A percentile compares a stretch with the other conserved stretches of the same genome.
Conservation (phyloP, 371 early-diverging fungal species). For the Thermomucor indicae-seudaticae region DNA sequence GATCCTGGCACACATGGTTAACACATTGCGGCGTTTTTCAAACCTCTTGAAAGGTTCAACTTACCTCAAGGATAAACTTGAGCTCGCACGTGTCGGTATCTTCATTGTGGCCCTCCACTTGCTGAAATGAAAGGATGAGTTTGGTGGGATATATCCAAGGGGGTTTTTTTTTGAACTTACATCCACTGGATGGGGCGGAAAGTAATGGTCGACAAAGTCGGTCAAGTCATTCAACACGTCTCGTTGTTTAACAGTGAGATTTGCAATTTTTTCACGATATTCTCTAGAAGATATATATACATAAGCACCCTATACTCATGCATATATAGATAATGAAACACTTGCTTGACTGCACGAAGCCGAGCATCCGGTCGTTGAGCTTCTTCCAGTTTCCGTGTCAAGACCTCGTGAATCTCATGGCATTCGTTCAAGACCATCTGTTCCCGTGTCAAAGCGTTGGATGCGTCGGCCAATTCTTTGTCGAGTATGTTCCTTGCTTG, state of each 20-base stretch:
- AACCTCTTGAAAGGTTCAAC: too few species aligned
- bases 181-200: conserved; percentile 41
- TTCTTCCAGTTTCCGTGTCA: conserved; percentile 13
- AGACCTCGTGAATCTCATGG: conserved; percentile 12
- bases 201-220: conserved; percentile 39
- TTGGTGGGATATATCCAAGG: not conserved
- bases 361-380: conserved; percentile 1
- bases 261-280: conserved; percentile 5
- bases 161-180: conserved; percentile 13
- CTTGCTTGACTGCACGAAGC: conserved; percentile 1
- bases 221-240: conserved; percentile 36
- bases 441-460: conserved; percentile 7
- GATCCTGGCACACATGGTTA: conserved; percentile 28
- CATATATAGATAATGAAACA: not conserved
- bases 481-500: conserved; percentile 9
- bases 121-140: not conserved
- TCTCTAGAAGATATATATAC: not conserved
- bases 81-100: conserved; percentile 26
- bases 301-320: not conserved
- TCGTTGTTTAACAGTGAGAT: conserved; percentile 9
- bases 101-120: conserved; percentile 1
- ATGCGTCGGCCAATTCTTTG: conserved; percentile 9
- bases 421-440: conserved; percentile 15
- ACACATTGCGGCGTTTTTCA: too few species aligned
- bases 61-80: conserved; percentile 31